Evolutionary conservation across 2,329 filamentous ascomycete species (phyloP).

Genomic region (Neurospora sp.): DNA sequence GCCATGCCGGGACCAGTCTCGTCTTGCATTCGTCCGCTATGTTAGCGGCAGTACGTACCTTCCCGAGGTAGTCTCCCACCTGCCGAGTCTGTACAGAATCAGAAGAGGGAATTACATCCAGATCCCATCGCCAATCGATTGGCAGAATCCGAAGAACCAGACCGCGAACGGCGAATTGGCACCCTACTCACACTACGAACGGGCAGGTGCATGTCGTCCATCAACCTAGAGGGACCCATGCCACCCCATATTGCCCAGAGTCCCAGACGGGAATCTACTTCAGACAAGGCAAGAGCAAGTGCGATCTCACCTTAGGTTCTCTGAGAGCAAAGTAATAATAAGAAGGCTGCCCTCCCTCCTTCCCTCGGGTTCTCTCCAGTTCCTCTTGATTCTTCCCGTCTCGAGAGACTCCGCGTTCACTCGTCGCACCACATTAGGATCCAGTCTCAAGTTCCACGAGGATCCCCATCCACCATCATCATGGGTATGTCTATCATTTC

Average conservation of each 20-base stretch:
- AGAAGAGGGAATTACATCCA: not conserved
- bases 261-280: not conserved
- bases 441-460: not conserved
- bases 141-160: not conserved
- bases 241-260: not conserved
- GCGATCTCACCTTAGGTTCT: not conserved
- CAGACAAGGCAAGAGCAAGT: not conserved
- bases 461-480: not conserved
- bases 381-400: not conserved
- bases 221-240: not conserved
- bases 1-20: not conserved
- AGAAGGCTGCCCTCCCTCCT: not conserved
- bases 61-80: not conserved
- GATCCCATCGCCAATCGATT: not conserved
- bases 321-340: not conserved
- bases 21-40: not conserved
- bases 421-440: not conserved
- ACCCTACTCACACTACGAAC: not conserved
- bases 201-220: not conserved
- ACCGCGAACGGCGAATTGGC: not conserved
- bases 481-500: not conserved
- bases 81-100: not conserved
- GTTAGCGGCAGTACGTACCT: not conserved
- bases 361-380: not conserved
- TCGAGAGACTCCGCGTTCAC: not conserved